These are phyloP conservation scores for Neonectria magnoliae DNA, from an alignment of 2,329 filamentous ascomycete species.

Conservation along the genomic window DNA sequence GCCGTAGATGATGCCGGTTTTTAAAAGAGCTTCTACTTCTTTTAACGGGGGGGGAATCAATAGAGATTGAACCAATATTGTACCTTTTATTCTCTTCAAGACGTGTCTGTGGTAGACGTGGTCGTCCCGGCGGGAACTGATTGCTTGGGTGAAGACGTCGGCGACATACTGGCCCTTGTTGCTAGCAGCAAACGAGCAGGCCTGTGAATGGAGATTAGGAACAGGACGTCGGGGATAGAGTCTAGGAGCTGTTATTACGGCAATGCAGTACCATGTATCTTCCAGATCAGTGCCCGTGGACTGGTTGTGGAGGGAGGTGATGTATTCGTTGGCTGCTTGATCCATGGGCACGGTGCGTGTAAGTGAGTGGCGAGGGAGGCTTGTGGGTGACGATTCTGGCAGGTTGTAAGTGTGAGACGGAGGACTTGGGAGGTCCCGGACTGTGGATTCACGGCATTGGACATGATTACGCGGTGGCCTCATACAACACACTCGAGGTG, in stretches of 20 bases:
- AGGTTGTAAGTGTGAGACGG: too few relatives aligned
- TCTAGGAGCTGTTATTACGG: constrained; percentile 3
- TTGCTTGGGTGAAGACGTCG: constrained; percentile 24
- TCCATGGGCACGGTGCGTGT: constrained; percentile 14
- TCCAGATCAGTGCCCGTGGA: constrained; percentile 14
- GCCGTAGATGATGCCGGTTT: constrained; percentile 42
- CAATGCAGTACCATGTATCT: constrained; percentile 32
- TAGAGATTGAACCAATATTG: too few relatives aligned
- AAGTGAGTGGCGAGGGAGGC: too few relatives aligned
- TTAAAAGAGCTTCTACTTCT: constrained; percentile 34
- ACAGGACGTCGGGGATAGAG: background rate
- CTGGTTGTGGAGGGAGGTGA: constrained; percentile 12
- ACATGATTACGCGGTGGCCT: background rate
- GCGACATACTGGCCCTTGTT: constrained; percentile 32
- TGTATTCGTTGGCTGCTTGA: constrained; percentile 15
- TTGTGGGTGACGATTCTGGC: too few relatives aligned
- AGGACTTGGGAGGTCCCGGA: background rate
- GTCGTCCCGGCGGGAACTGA: constrained; percentile 13
- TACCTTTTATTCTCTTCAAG: constrained; percentile 27
- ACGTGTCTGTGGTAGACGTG: constrained; percentile 25
- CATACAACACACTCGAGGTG: too few relatives aligned
- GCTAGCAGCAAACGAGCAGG: constrained; percentile 31
- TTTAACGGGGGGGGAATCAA: too few relatives aligned
- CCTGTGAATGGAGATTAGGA: background rate
- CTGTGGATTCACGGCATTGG: background rate